phyloP scores from a whole-genome alignment of 306 rosid species.

The Trifolium dubium region DNA sequence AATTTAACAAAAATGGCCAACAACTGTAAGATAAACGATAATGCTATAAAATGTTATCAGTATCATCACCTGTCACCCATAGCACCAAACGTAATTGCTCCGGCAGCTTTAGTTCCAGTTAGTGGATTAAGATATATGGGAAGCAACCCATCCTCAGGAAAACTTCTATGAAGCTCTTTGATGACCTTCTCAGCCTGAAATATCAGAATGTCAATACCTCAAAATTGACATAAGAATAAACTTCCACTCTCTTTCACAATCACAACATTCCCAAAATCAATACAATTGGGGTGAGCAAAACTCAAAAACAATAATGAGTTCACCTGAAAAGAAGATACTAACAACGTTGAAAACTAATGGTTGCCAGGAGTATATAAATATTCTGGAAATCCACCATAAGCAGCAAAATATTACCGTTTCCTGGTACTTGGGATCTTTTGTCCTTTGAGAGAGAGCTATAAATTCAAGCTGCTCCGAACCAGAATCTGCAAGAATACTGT shows the following conservation, averaged over 20 bases:
- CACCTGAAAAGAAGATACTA: slow-evolving; percentile 27
- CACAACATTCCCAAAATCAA: background rate
- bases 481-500: slow-evolving; percentile 91
- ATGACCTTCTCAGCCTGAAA: slow-evolving; percentile 76
- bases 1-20: slow-evolving; percentile 3
- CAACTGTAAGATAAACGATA: slow-evolving; percentile 19
- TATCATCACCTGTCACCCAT: slow-evolving; percentile 91
- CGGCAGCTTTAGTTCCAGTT: slow-evolving; percentile 56
- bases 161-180: slow-evolving; percentile 54
- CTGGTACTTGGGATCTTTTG: slow-evolving; percentile 86
- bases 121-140: slow-evolving; percentile 77
- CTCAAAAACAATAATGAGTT: slow-evolving; percentile 21
- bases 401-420: slow-evolving; percentile 56
- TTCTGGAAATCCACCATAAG: slow-evolving; percentile 3
- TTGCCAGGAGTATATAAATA: background rate
- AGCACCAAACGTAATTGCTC: slow-evolving; percentile 91
- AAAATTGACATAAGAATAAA: slow-evolving; percentile 40
- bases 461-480: slow-evolving; percentile 98
- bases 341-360: slow-evolving; percentile 28
- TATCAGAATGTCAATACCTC: slow-evolving; percentile 39
- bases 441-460: slow-evolving; percentile 93
- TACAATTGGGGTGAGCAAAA: slow-evolving; percentile 21
- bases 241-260: slow-evolving; percentile 25
- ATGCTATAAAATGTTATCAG: slow-evolving; percentile 21
- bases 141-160: slow-evolving; percentile 91